phyloP scores from a whole-genome alignment of 306 rosid species.

The Citrullus mucosospermus region DNA sequence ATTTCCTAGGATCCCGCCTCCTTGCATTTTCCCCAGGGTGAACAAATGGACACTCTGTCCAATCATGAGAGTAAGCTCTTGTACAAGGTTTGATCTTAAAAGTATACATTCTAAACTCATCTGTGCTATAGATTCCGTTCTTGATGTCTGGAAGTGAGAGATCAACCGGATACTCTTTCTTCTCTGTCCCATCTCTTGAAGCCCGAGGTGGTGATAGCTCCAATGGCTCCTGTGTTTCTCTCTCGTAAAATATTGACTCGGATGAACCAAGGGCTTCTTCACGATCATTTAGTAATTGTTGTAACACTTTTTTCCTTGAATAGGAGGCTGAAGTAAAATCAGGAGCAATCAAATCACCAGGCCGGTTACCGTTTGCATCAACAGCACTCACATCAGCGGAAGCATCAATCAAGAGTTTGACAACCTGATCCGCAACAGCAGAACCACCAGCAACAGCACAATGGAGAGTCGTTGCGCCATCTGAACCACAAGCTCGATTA shows the following conservation, averaged over 20 bases:
- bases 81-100: constrained; percentile 88
- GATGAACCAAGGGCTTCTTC: constrained; percentile 19
- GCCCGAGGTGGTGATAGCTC: constrained; percentile 21
- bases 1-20: constrained; percentile 78
- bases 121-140: constrained; percentile 64
- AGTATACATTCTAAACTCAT: constrained; percentile 81
- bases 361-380: constrained; percentile 49
- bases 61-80: constrained; percentile 89
- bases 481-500: constrained; percentile 44
- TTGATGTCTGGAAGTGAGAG: constrained; percentile 81
- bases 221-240: constrained; percentile 14
- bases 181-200: constrained; percentile 37
- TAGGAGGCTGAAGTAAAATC: constrained; percentile 9
- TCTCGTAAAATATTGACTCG: constrained; percentile 16
- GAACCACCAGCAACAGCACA: constrained; percentile 69
- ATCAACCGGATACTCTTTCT: constrained; percentile 62
- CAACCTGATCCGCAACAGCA: constrained; percentile 35
- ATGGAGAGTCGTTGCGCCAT: constrained; percentile 69
- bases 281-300: constrained; percentile 30
- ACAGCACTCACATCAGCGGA: constrained; percentile 36
- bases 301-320: constrained; percentile 33
- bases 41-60: constrained; percentile 92
- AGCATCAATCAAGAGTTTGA: constrained; percentile 56
- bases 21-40: constrained; percentile 91
- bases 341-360: constrained; percentile 32